Evolutionary conservation across 1,284 basidiomycete species (phyloP).

Genomic region (Boletus sp.): DNA sequence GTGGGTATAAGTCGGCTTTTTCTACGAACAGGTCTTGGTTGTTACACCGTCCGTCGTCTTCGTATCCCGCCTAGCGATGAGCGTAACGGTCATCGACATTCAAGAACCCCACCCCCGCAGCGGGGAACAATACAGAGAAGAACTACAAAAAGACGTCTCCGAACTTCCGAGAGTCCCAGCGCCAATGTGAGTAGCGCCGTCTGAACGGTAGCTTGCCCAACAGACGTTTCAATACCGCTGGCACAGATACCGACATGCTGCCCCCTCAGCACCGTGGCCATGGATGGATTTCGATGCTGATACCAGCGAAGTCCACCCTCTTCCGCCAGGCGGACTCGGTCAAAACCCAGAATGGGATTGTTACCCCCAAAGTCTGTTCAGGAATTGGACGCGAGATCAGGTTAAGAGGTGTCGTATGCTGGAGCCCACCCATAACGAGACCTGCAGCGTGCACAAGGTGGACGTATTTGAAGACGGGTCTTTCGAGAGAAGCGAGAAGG

Average conservation of each 20-base stretch:
- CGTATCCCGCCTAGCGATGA: constrained; percentile 12
- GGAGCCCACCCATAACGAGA: constrained; percentile 15
- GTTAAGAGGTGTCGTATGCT: constrained; percentile 41
- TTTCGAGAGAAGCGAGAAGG: constrained; percentile 17
- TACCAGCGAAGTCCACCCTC: constrained; percentile 21
- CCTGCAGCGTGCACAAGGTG: constrained; percentile 40
- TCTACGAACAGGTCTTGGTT: not conserved
- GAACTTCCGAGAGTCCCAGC: constrained; percentile 24
- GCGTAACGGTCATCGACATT: constrained; percentile 10
- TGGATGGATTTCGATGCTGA: constrained; percentile 35
- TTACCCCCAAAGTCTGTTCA: constrained; percentile 49
- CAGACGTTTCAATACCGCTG: not conserved
- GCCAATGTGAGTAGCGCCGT: constrained; percentile 24
- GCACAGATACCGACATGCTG: constrained; percentile 34
- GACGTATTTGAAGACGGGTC: constrained; percentile 39
- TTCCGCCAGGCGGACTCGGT: constrained; percentile 10
- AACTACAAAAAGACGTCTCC: constrained; percentile 17
- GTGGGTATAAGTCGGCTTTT: not conserved
- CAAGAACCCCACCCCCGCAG: constrained; percentile 1
- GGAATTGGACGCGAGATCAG: constrained; percentile 49
- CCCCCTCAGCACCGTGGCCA: constrained; percentile 38
- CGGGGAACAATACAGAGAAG: constrained; percentile 11
- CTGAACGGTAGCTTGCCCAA: not conserved
- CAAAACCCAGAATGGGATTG: constrained; percentile 22
- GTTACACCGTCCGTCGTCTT: not conserved